A percentile compares a stretch with the other conserved stretches of the same genome.
Evolutionary conservation across 176 grass and related monocot species (phyloP).

Genomic region (Calamus simplicifolius): DNA sequence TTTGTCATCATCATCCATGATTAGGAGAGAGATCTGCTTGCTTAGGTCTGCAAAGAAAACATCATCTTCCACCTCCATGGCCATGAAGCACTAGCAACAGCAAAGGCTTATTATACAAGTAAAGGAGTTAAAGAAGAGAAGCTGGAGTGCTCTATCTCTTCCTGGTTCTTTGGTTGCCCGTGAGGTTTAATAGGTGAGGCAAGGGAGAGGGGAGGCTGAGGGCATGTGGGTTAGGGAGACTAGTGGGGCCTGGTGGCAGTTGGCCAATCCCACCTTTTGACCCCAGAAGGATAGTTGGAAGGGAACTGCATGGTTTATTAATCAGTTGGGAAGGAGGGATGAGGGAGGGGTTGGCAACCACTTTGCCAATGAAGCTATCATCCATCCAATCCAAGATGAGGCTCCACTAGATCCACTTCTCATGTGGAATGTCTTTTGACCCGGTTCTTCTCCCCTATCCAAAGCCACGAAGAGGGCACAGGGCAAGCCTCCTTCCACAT

Average conservation of each 20-base stretch:
- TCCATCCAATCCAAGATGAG: background rate
- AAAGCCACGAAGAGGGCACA: background rate
- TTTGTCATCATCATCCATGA: constrained; percentile 79
- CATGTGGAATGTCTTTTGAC: constrained; percentile 12
- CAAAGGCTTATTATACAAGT: background rate
- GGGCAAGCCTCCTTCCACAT: constrained; percentile 37
- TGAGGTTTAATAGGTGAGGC: constrained; percentile 28
- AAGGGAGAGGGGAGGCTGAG: too few relatives aligned
- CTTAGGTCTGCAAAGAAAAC: constrained; percentile 90
- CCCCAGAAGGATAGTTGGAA: constrained; percentile 18
- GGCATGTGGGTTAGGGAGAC: background rate
- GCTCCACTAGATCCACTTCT: background rate
- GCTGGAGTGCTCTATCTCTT: background rate
- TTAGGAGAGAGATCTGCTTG: constrained; percentile 86
- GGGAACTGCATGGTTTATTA: background rate
- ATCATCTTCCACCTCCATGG: constrained; percentile 68
- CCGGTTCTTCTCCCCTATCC: background rate
- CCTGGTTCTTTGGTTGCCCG: background rate
- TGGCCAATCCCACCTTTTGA: constrained; percentile 37
- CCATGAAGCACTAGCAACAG: background rate
- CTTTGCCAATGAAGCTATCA: constrained; percentile 33
- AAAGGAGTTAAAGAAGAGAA: too few relatives aligned
- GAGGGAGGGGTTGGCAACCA: constrained; percentile 32
- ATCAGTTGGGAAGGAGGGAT: too few relatives aligned
- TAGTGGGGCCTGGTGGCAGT: constrained; percentile 12